Evolutionary conservation across 768 basidiomycete genomes (phyloP).

Genomic region (Rhodotorula diobovata): DNA sequence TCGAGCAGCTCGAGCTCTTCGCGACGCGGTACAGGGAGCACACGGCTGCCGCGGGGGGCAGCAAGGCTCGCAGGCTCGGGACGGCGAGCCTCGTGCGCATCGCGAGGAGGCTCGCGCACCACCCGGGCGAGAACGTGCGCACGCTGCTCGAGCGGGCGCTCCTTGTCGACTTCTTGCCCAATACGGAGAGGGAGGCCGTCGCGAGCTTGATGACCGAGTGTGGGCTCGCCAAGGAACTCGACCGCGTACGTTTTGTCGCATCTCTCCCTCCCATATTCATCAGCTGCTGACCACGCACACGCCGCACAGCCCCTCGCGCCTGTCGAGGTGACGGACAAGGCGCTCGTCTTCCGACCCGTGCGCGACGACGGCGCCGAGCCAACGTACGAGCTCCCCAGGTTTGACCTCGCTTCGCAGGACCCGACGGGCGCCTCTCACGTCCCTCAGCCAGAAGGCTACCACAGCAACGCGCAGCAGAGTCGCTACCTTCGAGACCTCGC

Average conservation of each 20-base stretch:
- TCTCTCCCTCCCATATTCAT: no score
- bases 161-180: constrained; percentile 27
- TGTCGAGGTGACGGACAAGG: not conserved
- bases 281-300: not conserved
- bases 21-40: constrained; percentile 8
- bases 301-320: constrained; percentile 17
- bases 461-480: constrained; percentile 30
- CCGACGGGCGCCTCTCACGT: constrained; percentile 20
- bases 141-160: constrained; percentile 18
- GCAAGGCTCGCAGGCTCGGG: constrained; percentile 22
- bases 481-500: constrained; percentile 25
- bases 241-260: not conserved
- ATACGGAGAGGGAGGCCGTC: constrained; percentile 16
- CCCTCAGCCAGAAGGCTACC: constrained; percentile 19
- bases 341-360: constrained; percentile 5
- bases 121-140: constrained; percentile 14
- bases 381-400: constrained; percentile 6
- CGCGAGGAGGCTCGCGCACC: constrained; percentile 9
- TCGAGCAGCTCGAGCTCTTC: constrained; percentile 27
- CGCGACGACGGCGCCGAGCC: not conserved
- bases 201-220: constrained; percentile 4
- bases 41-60: constrained; percentile 3
- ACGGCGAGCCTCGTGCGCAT: constrained; percentile 26
- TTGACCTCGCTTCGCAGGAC: constrained; percentile 5
- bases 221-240: not conserved